These are phyloP conservation scores for Phytophthora idaei DNA, from an alignment of 352 stramenopile genomes.

Conservation along the genomic window DNA sequence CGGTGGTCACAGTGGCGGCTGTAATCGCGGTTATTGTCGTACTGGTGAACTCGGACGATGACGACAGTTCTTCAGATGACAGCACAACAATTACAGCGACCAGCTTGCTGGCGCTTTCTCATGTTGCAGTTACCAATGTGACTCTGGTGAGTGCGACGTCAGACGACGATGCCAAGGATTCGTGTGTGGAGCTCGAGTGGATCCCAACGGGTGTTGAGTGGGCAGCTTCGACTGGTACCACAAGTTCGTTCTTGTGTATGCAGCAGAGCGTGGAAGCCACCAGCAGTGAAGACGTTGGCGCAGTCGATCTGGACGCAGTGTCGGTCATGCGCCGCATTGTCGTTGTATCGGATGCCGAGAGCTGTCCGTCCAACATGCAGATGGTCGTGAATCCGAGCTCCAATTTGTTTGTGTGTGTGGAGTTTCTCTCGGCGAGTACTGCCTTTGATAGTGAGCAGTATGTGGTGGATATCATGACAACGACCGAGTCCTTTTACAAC, in stretches of 20 bases:
- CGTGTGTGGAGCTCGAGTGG: slow-evolving; percentile 31
- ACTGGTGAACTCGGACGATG: slow-evolving; percentile 20
- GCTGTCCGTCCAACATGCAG: slow-evolving; percentile 34
- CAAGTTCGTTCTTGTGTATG: slow-evolving; percentile 39
- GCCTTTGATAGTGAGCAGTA: slow-evolving; percentile 40
- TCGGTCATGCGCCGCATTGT: slow-evolving; percentile 34
- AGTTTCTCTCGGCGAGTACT: slow-evolving; percentile 22
- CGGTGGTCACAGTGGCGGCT: slow-evolving; percentile 20
- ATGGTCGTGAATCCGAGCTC: slow-evolving; percentile 25
- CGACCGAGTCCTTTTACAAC: slow-evolving; percentile 50
- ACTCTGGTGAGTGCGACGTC: slow-evolving; percentile 22
- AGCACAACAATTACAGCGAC: neutral
- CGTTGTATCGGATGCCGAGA: slow-evolving; percentile 19
- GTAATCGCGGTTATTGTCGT: slow-evolving; percentile 28
- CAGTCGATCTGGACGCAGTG: slow-evolving; percentile 21
- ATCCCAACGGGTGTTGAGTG: slow-evolving; percentile 45
- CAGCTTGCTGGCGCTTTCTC: slow-evolving; percentile 19
- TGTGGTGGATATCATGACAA: slow-evolving; percentile 52
- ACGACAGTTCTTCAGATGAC: slow-evolving; percentile 8
- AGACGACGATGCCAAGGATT: slow-evolving; percentile 30
- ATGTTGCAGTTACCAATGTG: slow-evolving; percentile 32
- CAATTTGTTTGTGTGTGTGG: slow-evolving; percentile 38
- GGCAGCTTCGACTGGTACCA: slow-evolving; percentile 24
- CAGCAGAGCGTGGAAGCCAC: slow-evolving; percentile 30
- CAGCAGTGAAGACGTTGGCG: slow-evolving; percentile 18